These are phyloP conservation scores for Wallacemonas sp. DNA, from an alignment of 208 protist species.

Conservation along the genomic window DNA sequence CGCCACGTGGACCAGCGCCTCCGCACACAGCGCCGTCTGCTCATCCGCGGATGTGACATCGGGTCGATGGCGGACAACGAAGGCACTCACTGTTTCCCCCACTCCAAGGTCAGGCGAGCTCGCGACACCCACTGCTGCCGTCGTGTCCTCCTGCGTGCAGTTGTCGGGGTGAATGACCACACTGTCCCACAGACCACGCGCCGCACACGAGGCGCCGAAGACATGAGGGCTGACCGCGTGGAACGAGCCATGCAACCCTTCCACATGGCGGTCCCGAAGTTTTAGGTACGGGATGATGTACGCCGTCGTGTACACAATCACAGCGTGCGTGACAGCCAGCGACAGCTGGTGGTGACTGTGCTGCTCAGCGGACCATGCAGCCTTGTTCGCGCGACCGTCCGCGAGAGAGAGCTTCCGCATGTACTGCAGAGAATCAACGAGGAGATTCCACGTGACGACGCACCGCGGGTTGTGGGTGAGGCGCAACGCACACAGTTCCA, in stretches of 20 bases:
- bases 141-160: too few species aligned
- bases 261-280: constrained; percentile 30
- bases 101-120: too few species aligned
- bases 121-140: too few species aligned
- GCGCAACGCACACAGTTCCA: constrained; percentile 38
- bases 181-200: neutral
- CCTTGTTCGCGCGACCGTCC: neutral
- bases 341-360: neutral
- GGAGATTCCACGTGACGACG: constrained; percentile 47
- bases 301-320: constrained; percentile 17
- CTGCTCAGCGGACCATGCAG: neutral
- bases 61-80: neutral
- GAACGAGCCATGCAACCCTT: constrained; percentile 1
- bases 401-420: neutral
- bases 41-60: neutral
- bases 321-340: neutral
- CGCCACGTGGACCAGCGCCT: neutral
- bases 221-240: neutral
- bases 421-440: constrained; percentile 19
- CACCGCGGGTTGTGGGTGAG: constrained; percentile 46
- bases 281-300: constrained; percentile 42
- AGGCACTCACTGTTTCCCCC: too few species aligned
- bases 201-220: neutral
- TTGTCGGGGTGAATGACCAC: neutral
- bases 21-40: neutral